phyloP scores from a whole-genome alignment of 768 basidiomycete species.

The Amanita exitialis region DNA sequence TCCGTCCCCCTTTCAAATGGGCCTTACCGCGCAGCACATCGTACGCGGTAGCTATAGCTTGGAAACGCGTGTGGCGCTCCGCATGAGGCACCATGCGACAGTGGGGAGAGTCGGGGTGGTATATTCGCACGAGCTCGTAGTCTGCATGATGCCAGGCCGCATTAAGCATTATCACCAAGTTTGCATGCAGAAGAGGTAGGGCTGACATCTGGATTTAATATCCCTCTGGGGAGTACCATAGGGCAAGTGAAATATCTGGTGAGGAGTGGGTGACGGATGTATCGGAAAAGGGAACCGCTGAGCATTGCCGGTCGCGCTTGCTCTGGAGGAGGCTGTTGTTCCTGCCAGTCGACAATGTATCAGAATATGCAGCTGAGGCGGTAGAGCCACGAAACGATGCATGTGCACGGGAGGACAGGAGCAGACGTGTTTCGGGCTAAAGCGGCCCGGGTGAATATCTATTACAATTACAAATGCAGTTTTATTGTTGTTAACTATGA shows the following conservation, averaged over 20 bases:
- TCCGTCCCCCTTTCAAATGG: constrained; percentile 1
- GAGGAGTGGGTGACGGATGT: constrained; percentile 44
- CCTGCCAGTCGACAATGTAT: constrained; percentile 2
- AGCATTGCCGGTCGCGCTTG: neutral
- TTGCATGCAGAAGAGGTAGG: neutral
- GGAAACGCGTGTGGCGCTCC: constrained; percentile 51
- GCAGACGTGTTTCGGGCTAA: neutral
- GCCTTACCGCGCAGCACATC: constrained; percentile 37
- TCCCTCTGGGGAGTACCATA: constrained; percentile 42
- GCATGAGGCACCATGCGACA: constrained; percentile 29
- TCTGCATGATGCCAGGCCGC: constrained; percentile 27
- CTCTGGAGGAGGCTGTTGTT: neutral
- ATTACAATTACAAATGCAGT: neutral
- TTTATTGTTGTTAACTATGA: neutral
- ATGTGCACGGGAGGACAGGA: neutral
- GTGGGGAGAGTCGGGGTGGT: constrained; percentile 60
- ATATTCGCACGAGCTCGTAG: constrained; percentile 60
- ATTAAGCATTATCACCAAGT: neutral
- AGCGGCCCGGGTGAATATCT: neutral
- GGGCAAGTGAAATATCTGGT: constrained; percentile 67
- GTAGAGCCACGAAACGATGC: constrained; percentile 1
- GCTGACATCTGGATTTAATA: constrained; percentile 62
- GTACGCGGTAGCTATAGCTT: constrained; percentile 56
- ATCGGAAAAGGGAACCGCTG: constrained; percentile 35
- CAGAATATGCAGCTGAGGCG: constrained; percentile 2